phyloP scores from a whole-genome alignment of 345 rosid genomes.

The Pistacia atlantica region DNA sequence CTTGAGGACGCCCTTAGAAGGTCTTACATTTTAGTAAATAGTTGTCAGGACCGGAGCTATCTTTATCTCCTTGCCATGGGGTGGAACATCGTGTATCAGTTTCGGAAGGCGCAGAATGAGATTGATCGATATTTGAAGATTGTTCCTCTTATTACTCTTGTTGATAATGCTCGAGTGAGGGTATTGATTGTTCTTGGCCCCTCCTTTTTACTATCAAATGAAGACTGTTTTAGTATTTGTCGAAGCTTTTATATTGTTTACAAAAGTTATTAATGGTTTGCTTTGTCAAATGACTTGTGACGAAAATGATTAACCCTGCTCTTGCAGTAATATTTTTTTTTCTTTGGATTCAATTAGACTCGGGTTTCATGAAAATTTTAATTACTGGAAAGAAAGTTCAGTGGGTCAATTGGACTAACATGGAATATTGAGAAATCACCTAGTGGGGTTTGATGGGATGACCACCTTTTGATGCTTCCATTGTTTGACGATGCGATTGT shows the following conservation, averaged over 20 bases:
- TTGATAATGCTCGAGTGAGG: slow-evolving; percentile 93
- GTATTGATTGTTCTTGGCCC: slow-evolving; percentile 35
- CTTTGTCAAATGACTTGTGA: not conserved
- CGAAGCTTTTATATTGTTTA: not conserved
- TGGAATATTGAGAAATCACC: not conserved
- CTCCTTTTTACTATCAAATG: not conserved
- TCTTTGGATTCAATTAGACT: too few species aligned
- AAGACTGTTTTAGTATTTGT: not conserved
- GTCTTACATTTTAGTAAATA: slow-evolving; percentile 76
- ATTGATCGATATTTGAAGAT: slow-evolving; percentile 90
- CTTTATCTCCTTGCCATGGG: slow-evolving; percentile 98
- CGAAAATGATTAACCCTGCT: not conserved
- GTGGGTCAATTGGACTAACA: not conserved
- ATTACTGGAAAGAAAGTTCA: not conserved
- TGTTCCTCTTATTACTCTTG: slow-evolving; percentile 91
- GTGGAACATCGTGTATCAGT: slow-evolving; percentile 98
- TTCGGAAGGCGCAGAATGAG: slow-evolving; percentile 92
- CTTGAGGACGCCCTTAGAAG: slow-evolving; percentile 94
- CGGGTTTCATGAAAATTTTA: not conserved
- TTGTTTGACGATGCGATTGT: not conserved
- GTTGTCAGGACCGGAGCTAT: slow-evolving; percentile 91
- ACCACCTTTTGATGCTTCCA: not conserved
- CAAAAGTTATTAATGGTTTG: not conserved
- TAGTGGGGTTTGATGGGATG: not conserved
- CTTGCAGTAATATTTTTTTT: too few species aligned